These are phyloP conservation scores for Lentinula aciculospora DNA, from an alignment of 768 basidiomycete species.

Conservation along the genomic window DNA sequence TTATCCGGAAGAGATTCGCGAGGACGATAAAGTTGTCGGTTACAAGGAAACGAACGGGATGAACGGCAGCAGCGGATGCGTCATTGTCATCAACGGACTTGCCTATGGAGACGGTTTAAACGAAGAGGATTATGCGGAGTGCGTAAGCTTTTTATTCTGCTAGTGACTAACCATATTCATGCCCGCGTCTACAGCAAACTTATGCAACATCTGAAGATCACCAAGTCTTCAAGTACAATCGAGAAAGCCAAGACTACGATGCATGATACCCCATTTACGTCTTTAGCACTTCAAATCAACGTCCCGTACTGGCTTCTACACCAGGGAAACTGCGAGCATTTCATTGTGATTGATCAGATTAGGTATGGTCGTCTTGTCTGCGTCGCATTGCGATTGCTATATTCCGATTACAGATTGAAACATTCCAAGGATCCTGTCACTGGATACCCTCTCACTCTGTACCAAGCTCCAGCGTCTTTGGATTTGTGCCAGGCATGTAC, in stretches of 20 bases:
- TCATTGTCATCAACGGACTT: conserved; percentile 57
- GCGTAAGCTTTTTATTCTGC: conserved; percentile 24
- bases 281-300: conserved; percentile 57
- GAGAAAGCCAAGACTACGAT: conserved; percentile 37
- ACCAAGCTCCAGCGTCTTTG: conserved; percentile 55
- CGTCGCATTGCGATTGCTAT: neutral
- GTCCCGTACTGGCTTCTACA: conserved; percentile 83
- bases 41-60: conserved; percentile 19
- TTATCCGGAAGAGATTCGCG: conserved; percentile 35
- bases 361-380: conserved; percentile 35
- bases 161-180: conserved; percentile 7
- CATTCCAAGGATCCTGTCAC: conserved; percentile 50
- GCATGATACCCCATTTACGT: conserved; percentile 41
- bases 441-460: conserved; percentile 65
- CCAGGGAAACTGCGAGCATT: conserved; percentile 79
- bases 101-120: conserved; percentile 51
- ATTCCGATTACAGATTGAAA: conserved; percentile 36
- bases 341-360: conserved; percentile 66
- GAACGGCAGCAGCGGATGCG: conserved; percentile 27
- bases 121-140: conserved; percentile 54
- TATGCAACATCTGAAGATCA: conserved; percentile 30
- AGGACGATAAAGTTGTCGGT: conserved; percentile 24
- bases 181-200: conserved; percentile 35
- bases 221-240: conserved; percentile 20
- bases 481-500: conserved; percentile 65